These are phyloP conservation scores for Prunus armeniaca DNA, from an alignment of 306 rosid genomes.

Conservation along the genomic window DNA sequence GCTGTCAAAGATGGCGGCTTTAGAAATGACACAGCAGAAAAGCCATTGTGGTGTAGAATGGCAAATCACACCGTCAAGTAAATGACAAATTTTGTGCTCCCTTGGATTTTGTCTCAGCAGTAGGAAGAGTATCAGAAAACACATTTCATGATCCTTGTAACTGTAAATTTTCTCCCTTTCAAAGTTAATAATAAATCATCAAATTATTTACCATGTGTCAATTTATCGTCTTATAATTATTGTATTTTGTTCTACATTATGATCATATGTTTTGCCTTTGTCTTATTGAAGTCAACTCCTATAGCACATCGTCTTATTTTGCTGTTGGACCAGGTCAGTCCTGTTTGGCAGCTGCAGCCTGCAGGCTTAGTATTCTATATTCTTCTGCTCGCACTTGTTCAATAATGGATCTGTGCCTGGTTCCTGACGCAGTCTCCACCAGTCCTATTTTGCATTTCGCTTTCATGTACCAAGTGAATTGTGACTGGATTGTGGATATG, in stretches of 20 bases:
- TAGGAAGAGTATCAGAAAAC: background rate
- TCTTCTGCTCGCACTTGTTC: background rate
- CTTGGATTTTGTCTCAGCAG: background rate
- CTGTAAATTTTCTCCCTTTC: background rate
- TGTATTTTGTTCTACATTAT: background rate
- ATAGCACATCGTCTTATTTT: slow-evolving; percentile 9
- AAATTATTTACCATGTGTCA: background rate
- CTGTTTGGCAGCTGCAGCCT: slow-evolving; percentile 25
- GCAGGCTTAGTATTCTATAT: background rate
- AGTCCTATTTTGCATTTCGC: background rate
- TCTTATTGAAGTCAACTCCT: slow-evolving; percentile 22
- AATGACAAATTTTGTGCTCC: background rate
- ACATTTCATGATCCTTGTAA: background rate
- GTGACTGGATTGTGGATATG: background rate
- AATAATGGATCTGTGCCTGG: background rate
- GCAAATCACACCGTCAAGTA: background rate
- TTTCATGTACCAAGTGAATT: background rate
- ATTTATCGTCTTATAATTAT: background rate
- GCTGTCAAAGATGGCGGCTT: background rate
- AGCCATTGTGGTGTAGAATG: background rate
- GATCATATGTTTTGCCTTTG: background rate
- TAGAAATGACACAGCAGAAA: background rate
- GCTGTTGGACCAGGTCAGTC: slow-evolving; percentile 22
- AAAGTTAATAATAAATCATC: background rate
- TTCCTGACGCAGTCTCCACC: slow-evolving; percentile 13